Evolutionary conservation across 257 asterid genomes (phyloP).

Genomic region (Cruciata laevipes): DNA sequence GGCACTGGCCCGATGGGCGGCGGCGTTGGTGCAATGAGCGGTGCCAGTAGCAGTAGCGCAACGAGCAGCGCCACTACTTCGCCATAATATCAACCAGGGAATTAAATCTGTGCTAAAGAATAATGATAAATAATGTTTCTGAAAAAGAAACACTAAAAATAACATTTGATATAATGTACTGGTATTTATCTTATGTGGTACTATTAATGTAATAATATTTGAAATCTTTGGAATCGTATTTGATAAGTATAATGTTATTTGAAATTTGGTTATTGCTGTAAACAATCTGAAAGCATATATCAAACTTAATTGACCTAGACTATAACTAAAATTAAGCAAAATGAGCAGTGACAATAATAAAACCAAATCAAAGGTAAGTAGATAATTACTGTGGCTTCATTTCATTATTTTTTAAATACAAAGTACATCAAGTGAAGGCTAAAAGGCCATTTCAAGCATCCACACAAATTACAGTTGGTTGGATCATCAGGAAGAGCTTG

Average conservation of each 20-base stretch:
- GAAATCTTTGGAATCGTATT: too few species aligned
- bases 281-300: too few species aligned
- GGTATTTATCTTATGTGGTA: too few species aligned
- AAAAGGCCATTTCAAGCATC: background rate
- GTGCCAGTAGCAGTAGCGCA: background rate
- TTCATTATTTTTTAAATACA: slow-evolving; percentile 10
- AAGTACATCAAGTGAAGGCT: background rate
- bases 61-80: background rate
- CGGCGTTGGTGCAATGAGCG: background rate
- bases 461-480: background rate
- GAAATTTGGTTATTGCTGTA: too few species aligned
- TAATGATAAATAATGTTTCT: too few species aligned
- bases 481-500: slow-evolving; percentile 31
- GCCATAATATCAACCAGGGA: background rate
- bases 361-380: background rate
- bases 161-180: background rate
- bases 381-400: background rate
- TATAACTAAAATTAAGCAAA: too few species aligned
- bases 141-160: background rate
- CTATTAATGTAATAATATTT: too few species aligned
- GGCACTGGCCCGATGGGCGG: background rate
- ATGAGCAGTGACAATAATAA: too few species aligned
- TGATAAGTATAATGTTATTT: too few species aligned
- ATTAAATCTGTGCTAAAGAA: background rate
- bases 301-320: too few species aligned